Evolutionary conservation across 2,329 filamentous ascomycete species (phyloP).

Genomic region (Fusarium secorum): DNA sequence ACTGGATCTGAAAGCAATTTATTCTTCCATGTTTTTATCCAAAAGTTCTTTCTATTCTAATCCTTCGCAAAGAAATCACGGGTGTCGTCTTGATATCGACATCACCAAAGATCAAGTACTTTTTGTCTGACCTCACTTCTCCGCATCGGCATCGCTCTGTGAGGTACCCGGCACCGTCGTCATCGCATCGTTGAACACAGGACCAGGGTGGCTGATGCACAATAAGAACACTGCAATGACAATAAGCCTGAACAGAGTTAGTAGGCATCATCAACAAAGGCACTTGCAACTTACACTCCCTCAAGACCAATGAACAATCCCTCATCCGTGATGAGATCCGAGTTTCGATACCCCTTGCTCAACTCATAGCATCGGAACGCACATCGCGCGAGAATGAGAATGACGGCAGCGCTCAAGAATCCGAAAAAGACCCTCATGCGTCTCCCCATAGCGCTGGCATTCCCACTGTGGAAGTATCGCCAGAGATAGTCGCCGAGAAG

Average conservation of each 20-base stretch:
- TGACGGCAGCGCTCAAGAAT: slow-evolving; percentile 61
- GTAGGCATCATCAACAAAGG: background rate
- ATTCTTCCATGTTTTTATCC: background rate
- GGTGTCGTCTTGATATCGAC: fast-evolving
- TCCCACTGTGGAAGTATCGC: slow-evolving; percentile 46
- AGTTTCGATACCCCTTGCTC: slow-evolving; percentile 64
- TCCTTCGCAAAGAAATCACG: fast-evolving
- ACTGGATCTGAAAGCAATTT: fast-evolving
- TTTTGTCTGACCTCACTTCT: slow-evolving; percentile 4
- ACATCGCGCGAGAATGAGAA: slow-evolving; percentile 68
- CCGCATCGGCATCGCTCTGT: slow-evolving; percentile 7
- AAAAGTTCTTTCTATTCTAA: fast-evolving
- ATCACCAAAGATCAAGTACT: background rate
- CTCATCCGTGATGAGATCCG: slow-evolving; percentile 61
- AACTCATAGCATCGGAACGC: slow-evolving; percentile 72
- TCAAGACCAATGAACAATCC: slow-evolving; percentile 62
- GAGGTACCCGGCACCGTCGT: background rate
- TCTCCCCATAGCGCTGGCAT: slow-evolving; percentile 21
- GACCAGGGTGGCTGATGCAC: slow-evolving; percentile 51
- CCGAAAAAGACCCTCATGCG: slow-evolving; percentile 56
- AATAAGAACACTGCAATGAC: slow-evolving; percentile 48
- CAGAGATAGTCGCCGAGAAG: slow-evolving; percentile 58
- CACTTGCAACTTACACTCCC: slow-evolving; percentile 50
- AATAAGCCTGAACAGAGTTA: slow-evolving; percentile 44
- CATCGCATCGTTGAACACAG: slow-evolving; percentile 34